Conservation (phyloP, 2,329 filamentous ascomycete genomes). For the Nemania diffusa region DNA sequence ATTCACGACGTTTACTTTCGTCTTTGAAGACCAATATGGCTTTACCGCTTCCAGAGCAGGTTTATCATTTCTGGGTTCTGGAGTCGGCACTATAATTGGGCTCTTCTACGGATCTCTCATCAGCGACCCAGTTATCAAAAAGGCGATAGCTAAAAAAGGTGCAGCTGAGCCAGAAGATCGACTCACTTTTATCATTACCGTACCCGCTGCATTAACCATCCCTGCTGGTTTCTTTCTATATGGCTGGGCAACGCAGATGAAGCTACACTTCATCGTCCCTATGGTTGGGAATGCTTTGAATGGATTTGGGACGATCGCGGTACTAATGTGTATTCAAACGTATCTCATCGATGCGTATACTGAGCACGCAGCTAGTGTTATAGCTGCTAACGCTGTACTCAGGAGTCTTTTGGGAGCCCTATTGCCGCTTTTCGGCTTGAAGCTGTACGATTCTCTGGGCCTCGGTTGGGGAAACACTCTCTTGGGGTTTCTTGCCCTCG, state of each 20-base stretch:
- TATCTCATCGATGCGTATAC: conserved; percentile 27
- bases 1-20: background rate
- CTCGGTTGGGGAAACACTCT: conserved; percentile 60
- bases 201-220: background rate
- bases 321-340: background rate
- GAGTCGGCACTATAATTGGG: background rate
- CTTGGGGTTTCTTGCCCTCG: conserved; percentile 53
- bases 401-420: conserved; percentile 58
- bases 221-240: background rate
- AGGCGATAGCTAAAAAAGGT: background rate
- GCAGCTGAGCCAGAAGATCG: background rate
- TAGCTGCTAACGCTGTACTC: conserved; percentile 54
- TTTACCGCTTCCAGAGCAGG: background rate
- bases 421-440: conserved; percentile 59
- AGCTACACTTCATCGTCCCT: background rate
- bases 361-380: conserved; percentile 26
- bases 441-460: conserved; percentile 56
- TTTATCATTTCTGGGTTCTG: background rate
- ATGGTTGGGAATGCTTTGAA: background rate
- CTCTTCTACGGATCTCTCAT: background rate
- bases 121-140: background rate
- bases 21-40: background rate
- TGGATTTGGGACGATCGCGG: background rate
- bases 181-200: background rate
- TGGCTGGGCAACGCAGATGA: background rate